Evolutionary conservation across 306 rosid species (phyloP).

Genomic region (Prunus mira): DNA sequence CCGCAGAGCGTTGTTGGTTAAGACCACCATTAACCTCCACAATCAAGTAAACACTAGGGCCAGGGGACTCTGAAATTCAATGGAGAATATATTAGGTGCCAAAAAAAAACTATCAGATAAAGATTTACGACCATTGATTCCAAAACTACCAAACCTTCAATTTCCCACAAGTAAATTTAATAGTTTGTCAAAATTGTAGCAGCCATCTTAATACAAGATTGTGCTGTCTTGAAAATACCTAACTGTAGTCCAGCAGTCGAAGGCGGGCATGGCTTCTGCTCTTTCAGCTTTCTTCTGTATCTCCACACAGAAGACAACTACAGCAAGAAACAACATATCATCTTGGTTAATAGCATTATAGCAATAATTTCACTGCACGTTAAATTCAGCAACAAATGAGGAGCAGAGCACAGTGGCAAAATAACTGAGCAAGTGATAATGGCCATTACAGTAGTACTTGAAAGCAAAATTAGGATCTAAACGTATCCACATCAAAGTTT

Average conservation of each 20-base stretch:
- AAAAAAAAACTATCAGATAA: background rate
- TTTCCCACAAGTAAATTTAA: background rate
- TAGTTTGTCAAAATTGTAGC: background rate
- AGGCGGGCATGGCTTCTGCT: conserved; percentile 76
- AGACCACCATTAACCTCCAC: conserved; percentile 98
- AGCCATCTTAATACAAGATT: background rate
- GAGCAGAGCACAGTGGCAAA: too few species aligned
- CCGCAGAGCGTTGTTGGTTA: conserved; percentile 96
- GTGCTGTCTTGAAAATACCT: conserved; percentile 40
- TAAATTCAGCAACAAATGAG: background rate
- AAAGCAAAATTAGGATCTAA: too few species aligned
- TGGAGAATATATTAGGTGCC: background rate
- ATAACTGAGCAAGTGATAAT: too few species aligned
- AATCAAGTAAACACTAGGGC: conserved; percentile 63
- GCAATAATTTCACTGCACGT: background rate
- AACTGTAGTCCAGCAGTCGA: conserved; percentile 52
- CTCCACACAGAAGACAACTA: conserved; percentile 90
- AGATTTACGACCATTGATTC: background rate
- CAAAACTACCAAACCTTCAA: background rate
- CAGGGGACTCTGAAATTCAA: conserved; percentile 56
- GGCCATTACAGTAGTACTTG: too few species aligned
- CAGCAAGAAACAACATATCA: conserved; percentile 19
- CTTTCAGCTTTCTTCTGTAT: conserved; percentile 76
- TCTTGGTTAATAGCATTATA: background rate
- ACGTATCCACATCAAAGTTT: background rate